These are phyloP conservation scores for Leptodontidium sp. DNA, from an alignment of 2,329 filamentous ascomycete species.

Conservation along the genomic window DNA sequence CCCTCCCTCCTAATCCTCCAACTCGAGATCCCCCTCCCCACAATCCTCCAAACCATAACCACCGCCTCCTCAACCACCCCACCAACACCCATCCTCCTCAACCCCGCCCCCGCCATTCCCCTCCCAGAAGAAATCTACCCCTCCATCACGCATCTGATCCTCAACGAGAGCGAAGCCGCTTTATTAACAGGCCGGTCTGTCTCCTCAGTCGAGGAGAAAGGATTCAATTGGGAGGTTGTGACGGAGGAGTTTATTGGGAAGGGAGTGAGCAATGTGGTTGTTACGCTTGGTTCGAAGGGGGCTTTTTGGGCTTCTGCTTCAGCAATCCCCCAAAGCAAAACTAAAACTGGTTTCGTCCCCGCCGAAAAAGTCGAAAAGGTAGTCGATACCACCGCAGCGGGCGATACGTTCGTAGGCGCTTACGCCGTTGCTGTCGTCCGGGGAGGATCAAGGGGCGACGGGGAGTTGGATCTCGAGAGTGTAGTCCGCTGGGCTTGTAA, in stretches of 20 bases:
- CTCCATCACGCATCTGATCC: conserved; percentile 78
- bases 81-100: conserved; percentile 67
- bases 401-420: conserved; percentile 91
- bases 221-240: conserved; percentile 53
- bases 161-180: conserved; percentile 90
- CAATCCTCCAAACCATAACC: conserved; percentile 69
- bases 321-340: conserved; percentile 40
- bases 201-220: conserved; percentile 52
- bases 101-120: conserved; percentile 79
- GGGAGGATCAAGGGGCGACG: background rate
- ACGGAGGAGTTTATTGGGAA: conserved; percentile 68
- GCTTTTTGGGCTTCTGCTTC: conserved; percentile 66
- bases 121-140: conserved; percentile 72
- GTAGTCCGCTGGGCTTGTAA: conserved; percentile 68
- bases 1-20: conserved; percentile 78
- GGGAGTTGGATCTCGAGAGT: conserved; percentile 49
- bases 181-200: conserved; percentile 65
- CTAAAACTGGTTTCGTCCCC: conserved; percentile 59
- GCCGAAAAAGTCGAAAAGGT: conserved; percentile 76
- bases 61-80: background rate
- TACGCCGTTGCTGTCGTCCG: conserved; percentile 78
- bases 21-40: conserved; percentile 76
- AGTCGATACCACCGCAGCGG: conserved; percentile 92
- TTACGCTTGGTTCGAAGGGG: conserved; percentile 86
- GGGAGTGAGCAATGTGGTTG: conserved; percentile 79